A percentile compares a stretch with the other conserved stretches of the same genome.
phyloP scores from a whole-genome alignment of 2,329 filamentous ascomycete species.

The Ophiostoma novo-ulmi region DNA sequence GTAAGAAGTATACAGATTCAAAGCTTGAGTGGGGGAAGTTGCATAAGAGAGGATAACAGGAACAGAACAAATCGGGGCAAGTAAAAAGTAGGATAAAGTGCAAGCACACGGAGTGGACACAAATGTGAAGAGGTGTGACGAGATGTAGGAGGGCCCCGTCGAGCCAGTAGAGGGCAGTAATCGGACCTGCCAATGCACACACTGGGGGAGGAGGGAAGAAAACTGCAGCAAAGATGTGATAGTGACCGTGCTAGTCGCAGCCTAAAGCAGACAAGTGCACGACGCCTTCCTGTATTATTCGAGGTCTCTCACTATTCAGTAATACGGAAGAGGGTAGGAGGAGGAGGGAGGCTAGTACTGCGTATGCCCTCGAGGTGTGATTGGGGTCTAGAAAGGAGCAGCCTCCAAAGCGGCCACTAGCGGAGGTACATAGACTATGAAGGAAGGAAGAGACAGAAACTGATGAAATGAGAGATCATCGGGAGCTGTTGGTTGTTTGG shows the following conservation, averaged over 20 bases:
- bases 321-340: neutral
- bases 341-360: neutral
- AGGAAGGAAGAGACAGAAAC: neutral
- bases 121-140: neutral
- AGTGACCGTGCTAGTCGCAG: neutral
- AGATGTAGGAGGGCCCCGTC: neutral
- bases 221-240: neutral
- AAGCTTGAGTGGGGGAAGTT: slow-evolving; percentile 1
- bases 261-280: neutral
- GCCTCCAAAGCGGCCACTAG: neutral
- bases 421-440: neutral
- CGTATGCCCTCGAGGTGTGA: neutral
- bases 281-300: neutral
- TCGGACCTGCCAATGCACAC: neutral
- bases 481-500: neutral
- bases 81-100: neutral
- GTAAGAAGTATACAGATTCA: neutral
- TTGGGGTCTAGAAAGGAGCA: slow-evolving; percentile 6
- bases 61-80: neutral
- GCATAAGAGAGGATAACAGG: neutral
- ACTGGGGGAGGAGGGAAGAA: neutral
- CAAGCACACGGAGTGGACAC: neutral
- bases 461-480: neutral
- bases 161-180: neutral
- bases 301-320: neutral